Percentiles rank a stretch among this genome's conserved stretches.
These are phyloP conservation scores for Saccharomycopsis lassenensis DNA, from an alignment of 805 yeast species.

Conservation along the genomic window DNA sequence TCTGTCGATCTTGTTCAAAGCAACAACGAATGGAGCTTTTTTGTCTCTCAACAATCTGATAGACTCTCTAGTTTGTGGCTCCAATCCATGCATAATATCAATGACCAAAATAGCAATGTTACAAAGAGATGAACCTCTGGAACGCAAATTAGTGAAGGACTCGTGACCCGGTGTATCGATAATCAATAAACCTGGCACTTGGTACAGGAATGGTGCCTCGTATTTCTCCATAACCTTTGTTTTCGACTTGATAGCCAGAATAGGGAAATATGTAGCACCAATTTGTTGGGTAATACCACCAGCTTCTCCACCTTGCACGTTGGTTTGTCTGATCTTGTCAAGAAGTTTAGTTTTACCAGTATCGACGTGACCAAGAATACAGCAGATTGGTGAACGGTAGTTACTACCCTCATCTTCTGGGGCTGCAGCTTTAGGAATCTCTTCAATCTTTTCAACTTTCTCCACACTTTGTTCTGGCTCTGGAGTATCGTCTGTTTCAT, in stretches of 20 bases:
- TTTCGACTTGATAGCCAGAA: constrained; percentile 82
- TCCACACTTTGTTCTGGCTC: constrained; percentile 20
- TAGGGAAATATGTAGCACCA: constrained; percentile 99
- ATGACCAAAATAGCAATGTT: constrained; percentile 97
- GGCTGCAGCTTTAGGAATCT: constrained; percentile 24
- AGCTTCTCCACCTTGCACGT: constrained; percentile 99
- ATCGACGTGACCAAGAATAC: constrained; percentile 99
- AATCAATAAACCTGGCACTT: constrained; percentile 93
- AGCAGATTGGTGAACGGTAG: constrained; percentile 96
- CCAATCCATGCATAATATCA: constrained; percentile 98
- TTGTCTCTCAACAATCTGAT: constrained; percentile 86
- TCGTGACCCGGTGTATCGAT: constrained; percentile 99
- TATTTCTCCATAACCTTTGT: constrained; percentile 83
- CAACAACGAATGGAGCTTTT: constrained; percentile 96
- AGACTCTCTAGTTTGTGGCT: constrained; percentile 94
- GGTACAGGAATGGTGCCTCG: constrained; percentile 67
- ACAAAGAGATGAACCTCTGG: constrained; percentile 98
- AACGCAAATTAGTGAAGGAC: constrained; percentile 92
- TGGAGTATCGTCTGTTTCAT: constrained; percentile 13
- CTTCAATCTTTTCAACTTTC: constrained; percentile 18
- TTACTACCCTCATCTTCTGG: constrained; percentile 36
- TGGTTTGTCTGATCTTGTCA: constrained; percentile 96
- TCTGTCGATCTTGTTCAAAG: constrained; percentile 95
- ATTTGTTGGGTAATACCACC: constrained; percentile 99
- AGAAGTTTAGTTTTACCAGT: constrained; percentile 97